Base-by-base conservation (phyloP, 148 eudicot genomes). In the Agrostemma githago region DNA sequence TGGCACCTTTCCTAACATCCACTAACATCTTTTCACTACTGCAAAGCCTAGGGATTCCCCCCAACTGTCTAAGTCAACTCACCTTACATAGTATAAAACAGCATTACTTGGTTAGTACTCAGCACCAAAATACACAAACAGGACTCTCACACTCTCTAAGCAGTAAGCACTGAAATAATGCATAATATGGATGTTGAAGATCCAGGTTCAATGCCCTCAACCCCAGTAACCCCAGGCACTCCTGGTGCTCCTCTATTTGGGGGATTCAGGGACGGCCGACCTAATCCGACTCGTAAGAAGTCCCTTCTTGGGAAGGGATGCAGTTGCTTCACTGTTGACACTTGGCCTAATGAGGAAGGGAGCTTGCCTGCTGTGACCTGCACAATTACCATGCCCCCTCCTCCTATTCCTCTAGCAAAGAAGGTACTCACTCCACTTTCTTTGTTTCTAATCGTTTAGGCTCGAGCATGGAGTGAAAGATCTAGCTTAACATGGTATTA, bases 361-460 rank as follows among this genome's bases (percentile, higher is more conserved):
- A 79, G 84, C 40, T 81, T 94, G 71, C 97, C 97, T 37, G 67
- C 96, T 61, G 85, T 94, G 74, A 76, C 96, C 34, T 91, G 96
- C 76, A 69, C 77, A 39, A 79, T 82, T 76, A 73, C 79, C 53
- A 83, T 94, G 84, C 87, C 97, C 14, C 84, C 87, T 76, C 96
- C 93, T 73, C 91, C 96, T 3, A 83, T 91, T 64, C 90, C 98
- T 19, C 89, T 94, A 10, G 87, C 96, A 66, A 89, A 92, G 83
- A 94, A 94, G 96, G 98, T 94, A 51, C 51, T 51, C 8, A 51
- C 51, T 48, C 6, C 54, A 48, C 14, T 20, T 67, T 17, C 59
- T 62, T 46, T 15, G 38, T 11, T 26, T 46, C 10, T 17, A 21
- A 62, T 62, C 34, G 34, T 8, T 62, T 34, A 19, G 37, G 12